Percentiles rank a stretch among this genome's conserved stretches.
These are phyloP conservation scores for Aspergillus spinulosporus DNA, from an alignment of 2,329 filamentous ascomycete genomes.

Conservation along the genomic window DNA sequence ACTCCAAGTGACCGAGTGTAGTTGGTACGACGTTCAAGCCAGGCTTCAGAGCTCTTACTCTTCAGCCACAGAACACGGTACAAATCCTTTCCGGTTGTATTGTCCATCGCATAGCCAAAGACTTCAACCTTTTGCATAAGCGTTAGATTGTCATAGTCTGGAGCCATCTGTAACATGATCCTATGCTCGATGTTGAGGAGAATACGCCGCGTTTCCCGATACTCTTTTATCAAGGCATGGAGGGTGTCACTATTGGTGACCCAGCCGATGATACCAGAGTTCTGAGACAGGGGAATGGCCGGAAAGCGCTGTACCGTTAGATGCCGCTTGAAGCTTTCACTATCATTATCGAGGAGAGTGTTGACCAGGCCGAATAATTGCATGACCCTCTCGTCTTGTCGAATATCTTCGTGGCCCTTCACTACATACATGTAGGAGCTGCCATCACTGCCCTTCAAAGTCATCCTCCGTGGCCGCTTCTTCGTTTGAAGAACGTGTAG, in stretches of 20 bases:
- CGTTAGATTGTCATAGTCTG: slow-evolving; percentile 96
- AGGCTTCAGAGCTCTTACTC: slow-evolving; percentile 96
- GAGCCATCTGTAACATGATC: slow-evolving; percentile 99
- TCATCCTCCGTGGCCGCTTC: slow-evolving; percentile 88
- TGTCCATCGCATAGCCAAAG: slow-evolving; percentile 97
- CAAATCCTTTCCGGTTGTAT: slow-evolving; percentile 96
- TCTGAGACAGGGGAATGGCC: slow-evolving; percentile 94
- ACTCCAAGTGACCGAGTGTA: slow-evolving; percentile 96
- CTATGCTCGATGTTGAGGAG: slow-evolving; percentile 98
- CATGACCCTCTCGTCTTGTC: slow-evolving; percentile 99
- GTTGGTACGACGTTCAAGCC: slow-evolving; percentile 96
- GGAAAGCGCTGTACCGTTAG: slow-evolving; percentile 95
- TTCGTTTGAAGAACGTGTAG: slow-evolving; percentile 95
- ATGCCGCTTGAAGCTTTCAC: slow-evolving; percentile 95
- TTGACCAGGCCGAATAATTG: slow-evolving; percentile 98
- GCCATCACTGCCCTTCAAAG: slow-evolving; percentile 85
- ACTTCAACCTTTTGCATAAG: slow-evolving; percentile 99
- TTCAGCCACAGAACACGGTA: slow-evolving; percentile 99
- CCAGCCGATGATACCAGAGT: slow-evolving; percentile 92
- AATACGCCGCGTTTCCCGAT: slow-evolving; percentile 95
- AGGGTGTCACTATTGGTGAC: slow-evolving; percentile 97
- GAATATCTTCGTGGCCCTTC: slow-evolving; percentile 99
- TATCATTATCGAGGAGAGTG: slow-evolving; percentile 87
- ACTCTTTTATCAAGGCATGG: slow-evolving; percentile 94
- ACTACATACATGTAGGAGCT: slow-evolving; percentile 82